Evolutionary conservation across 2,329 filamentous ascomycete genomes (phyloP).

Genomic region (Ceratocystis colombiana): DNA sequence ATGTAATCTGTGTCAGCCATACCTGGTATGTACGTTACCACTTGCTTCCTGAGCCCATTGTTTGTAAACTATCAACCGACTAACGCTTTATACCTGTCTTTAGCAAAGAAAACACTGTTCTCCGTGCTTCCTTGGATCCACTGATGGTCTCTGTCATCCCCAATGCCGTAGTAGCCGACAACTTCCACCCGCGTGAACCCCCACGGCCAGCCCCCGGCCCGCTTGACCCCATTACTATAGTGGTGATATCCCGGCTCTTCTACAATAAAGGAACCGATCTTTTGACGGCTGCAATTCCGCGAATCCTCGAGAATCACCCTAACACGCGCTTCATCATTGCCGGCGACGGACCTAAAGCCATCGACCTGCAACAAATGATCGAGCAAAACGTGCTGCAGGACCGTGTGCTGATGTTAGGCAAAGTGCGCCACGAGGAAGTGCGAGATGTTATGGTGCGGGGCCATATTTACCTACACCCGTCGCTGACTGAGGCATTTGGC

Average conservation of each 20-base stretch:
- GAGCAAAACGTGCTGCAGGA: slow-evolving; percentile 91
- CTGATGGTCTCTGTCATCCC: slow-evolving; percentile 97
- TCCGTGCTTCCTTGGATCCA: slow-evolving; percentile 86
- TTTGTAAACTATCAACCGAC: neutral
- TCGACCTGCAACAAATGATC: slow-evolving; percentile 96
- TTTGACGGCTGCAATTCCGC: slow-evolving; percentile 88
- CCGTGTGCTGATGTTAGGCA: slow-evolving; percentile 81
- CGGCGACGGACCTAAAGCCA: slow-evolving; percentile 89
- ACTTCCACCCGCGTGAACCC: slow-evolving; percentile 62
- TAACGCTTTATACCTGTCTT: neutral
- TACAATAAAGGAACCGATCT: slow-evolving; percentile 98
- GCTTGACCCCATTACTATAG: slow-evolving; percentile 83
- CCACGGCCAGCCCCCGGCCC: slow-evolving; percentile 63
- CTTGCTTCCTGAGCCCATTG: neutral
- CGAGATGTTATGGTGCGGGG: slow-evolving; percentile 95
- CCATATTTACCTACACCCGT: slow-evolving; percentile 93
- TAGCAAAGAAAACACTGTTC: slow-evolving; percentile 95
- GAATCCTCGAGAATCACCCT: slow-evolving; percentile 77
- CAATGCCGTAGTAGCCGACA: slow-evolving; percentile 87
- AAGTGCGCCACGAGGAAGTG: slow-evolving; percentile 90
- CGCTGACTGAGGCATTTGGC: slow-evolving; percentile 90
- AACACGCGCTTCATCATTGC: slow-evolving; percentile 96
- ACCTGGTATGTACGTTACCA: slow-evolving; percentile 57
- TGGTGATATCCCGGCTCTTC: slow-evolving; percentile 93
- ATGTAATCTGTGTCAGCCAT: slow-evolving; percentile 96